Conservation (phyloP, 139 green algal genomes). For the Astrephomene gubernaculifera region DNA sequence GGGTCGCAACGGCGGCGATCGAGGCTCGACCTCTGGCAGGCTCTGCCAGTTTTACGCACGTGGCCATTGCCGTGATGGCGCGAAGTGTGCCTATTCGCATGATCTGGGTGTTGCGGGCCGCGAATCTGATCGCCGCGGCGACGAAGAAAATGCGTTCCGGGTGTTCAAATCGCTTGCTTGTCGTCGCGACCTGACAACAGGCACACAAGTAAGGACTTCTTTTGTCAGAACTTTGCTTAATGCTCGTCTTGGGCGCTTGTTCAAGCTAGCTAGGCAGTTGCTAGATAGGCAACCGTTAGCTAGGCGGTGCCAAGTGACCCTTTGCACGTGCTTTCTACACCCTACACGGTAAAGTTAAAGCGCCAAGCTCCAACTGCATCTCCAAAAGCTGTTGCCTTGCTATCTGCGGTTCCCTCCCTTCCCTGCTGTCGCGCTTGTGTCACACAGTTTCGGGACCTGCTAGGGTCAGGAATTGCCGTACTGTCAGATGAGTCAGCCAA, state of each 20-base stretch:
- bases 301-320: background rate
- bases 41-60: conserved; percentile 5
- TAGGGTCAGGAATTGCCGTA: background rate
- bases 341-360: no score
- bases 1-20: no score
- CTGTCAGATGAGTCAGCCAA: background rate
- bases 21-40: background rate
- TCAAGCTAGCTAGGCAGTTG: background rate
- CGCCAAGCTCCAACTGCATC: no score
- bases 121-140: background rate
- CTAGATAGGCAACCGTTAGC: background rate
- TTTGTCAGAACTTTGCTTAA: background rate
- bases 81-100: background rate
- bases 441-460: background rate
- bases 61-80: conserved; percentile 8
- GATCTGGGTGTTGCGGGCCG: background rate
- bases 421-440: no score
- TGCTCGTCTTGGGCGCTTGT: background rate
- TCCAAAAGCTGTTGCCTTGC: no score
- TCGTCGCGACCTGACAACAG: background rate
- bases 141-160: background rate
- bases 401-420: no score
- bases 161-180: background rate
- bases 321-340: no score
- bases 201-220: background rate